A percentile compares a stretch with the other conserved stretches of the same genome.
phyloP scores from a whole-genome alignment of 768 basidiomycete genomes.

The Xanthoconium purpureum region DNA sequence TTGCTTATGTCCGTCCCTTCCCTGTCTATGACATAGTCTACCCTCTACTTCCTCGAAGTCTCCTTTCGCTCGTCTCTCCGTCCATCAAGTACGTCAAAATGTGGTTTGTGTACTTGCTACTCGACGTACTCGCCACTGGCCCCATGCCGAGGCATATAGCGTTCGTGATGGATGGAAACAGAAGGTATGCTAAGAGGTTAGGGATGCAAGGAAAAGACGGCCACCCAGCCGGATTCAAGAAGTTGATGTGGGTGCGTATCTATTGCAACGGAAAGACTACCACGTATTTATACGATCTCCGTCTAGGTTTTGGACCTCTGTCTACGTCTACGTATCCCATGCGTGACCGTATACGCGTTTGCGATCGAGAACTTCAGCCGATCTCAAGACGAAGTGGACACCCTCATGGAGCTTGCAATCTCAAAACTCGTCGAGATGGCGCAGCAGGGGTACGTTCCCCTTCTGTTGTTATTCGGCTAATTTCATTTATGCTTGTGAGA shows the following conservation, averaged over 20 bases:
- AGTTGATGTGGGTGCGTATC: constrained; percentile 66
- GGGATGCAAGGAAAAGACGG: constrained; percentile 67
- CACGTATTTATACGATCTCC: not conserved
- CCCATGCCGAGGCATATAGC: constrained; percentile 89
- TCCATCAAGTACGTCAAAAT: constrained; percentile 14
- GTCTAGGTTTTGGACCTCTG: constrained; percentile 81
- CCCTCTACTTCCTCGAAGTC: too few species aligned
- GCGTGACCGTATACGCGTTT: constrained; percentile 94
- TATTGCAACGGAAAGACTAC: not conserved
- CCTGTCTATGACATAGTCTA: too few species aligned
- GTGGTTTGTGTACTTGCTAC: constrained; percentile 42
- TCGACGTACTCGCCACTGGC: constrained; percentile 69
- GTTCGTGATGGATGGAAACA: constrained; percentile 97
- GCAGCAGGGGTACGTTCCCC: constrained; percentile 65
- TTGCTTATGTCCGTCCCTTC: too few species aligned
- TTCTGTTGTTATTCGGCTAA: not conserved
- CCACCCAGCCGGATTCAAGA: constrained; percentile 79
- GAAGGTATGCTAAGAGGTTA: constrained; percentile 75
- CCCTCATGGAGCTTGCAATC: constrained; percentile 79
- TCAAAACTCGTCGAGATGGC: constrained; percentile 74
- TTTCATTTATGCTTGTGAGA: not conserved
- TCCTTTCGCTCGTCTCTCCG: not conserved
- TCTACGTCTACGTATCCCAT: constrained; percentile 71
- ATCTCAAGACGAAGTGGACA: constrained; percentile 77
- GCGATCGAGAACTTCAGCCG: constrained; percentile 96